Base-by-base conservation (phyloP, 2,329 filamentous ascomycete genomes). In the Diaporthe citrichinensis region DNA sequence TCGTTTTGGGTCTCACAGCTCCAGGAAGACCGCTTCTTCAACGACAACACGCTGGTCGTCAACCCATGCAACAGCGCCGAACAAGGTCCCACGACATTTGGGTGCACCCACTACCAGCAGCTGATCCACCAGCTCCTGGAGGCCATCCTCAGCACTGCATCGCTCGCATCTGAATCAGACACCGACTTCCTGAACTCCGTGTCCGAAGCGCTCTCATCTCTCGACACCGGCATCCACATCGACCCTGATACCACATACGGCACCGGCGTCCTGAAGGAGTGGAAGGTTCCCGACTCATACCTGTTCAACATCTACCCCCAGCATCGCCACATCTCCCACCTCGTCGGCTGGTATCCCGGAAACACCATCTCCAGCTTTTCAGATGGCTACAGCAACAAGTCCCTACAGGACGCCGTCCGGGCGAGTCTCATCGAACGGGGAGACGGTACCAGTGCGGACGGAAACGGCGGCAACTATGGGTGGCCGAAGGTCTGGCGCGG, bases 21-120 rank as follows among this genome's bases (percentile, higher is more conserved):
- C 0, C 87, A 89, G 74, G 78, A 84, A 5, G 90, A 91, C 78
- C 72, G 74, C 1, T 89, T 86, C 80, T 87, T 82, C 77, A 84
- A 87, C 4, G 90, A 91, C 73, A 85, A 85, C 12, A 87, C 86
- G 0, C 83, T 90, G 3, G 89, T 91, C 0, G 89, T 88, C 1
- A 90, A 90, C 77, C 90, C 89, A 0, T 92, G 90, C 80, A 90
- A 88, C 73, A 89, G 87, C n/a, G 88, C 90, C 1, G 90, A 92
- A 79, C 88, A 89, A 53, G 89, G 90, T 0, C 85, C 86, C 1
- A 87, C 86, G 7, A 90, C 88, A 0, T 90, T 90, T 72, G 88
- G 84, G 10, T 90, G 89, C 78, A 82, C 88, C 9, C 88, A 90
- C 78, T 88, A 86, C 77, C 88, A 90, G 77, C 89, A 90, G 77